phyloP scores from a whole-genome alignment of 495 filamentous ascomycete genomes.

The Penicillium daleae region DNA sequence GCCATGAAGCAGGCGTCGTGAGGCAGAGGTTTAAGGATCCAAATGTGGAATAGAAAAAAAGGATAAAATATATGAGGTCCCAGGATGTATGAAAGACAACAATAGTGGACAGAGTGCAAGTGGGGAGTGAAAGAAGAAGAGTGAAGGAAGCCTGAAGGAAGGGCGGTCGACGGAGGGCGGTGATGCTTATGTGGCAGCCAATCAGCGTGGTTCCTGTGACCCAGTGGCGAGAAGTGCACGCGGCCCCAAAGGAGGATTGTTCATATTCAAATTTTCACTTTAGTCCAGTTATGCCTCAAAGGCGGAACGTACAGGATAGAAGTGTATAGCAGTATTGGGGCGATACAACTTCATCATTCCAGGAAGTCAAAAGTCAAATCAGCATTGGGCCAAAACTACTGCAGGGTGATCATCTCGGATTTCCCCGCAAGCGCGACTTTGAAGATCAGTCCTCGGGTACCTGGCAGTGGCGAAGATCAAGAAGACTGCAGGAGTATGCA shows the following conservation, averaged over 20 bases:
- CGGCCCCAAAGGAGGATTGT: neutral
- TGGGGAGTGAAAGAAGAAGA: slow-evolving; percentile 7
- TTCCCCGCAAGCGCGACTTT: slow-evolving; percentile 16
- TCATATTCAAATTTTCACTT: neutral
- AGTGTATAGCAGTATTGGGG: neutral
- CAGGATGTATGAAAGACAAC: slow-evolving; percentile 11
- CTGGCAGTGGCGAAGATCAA: neutral
- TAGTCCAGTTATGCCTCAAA: neutral
- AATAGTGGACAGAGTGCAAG: slow-evolving; percentile 14
- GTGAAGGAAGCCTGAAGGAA: neutral
- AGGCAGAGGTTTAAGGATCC: neutral
- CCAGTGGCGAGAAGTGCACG: slow-evolving; percentile 16
- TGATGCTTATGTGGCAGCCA: slow-evolving; percentile 14
- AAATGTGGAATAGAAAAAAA: slow-evolving; percentile 2
- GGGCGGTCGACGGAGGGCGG: neutral
- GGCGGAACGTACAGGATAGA: neutral
- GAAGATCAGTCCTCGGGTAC: neutral
- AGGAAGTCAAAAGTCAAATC: neutral
- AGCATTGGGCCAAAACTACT: slow-evolving; percentile 8
- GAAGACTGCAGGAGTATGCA: neutral
- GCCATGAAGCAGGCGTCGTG: slow-evolving; percentile 3
- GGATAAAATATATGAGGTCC: slow-evolving; percentile 11
- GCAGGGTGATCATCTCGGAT: slow-evolving; percentile 8
- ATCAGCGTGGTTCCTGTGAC: slow-evolving; percentile 18
- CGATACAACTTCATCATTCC: neutral